These are phyloP conservation scores for Ascochyta koolunga DNA, from an alignment of 2,329 filamentous ascomycete genomes.

Conservation along the genomic window DNA sequence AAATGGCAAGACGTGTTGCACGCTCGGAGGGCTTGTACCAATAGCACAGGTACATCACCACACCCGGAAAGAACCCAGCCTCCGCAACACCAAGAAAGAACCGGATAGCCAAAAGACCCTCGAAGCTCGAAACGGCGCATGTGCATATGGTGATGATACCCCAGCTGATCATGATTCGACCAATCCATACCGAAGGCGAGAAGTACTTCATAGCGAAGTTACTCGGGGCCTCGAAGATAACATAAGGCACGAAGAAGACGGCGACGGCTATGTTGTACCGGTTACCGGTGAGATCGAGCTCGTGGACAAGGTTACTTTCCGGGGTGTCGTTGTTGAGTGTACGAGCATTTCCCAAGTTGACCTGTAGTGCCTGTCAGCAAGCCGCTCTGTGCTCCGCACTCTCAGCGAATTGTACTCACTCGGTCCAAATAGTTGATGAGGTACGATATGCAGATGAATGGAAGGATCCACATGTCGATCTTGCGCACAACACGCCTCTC, in stretches of 20 bases:
- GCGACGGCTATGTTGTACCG: conserved; percentile 26
- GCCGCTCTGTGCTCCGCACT: too few species aligned
- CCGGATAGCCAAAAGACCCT: conserved; percentile 55
- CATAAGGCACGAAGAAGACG: conserved; percentile 56
- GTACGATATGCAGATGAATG: conserved; percentile 29
- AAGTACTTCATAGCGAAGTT: conserved; percentile 55
- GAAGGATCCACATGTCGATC: conserved; percentile 26
- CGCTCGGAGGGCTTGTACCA: conserved; percentile 82
- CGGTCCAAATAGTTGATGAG: conserved; percentile 29
- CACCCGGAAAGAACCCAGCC: conserved; percentile 65
- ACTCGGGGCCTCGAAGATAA: conserved; percentile 66
- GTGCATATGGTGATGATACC: conserved; percentile 70
- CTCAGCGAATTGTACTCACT: conserved; percentile 4
- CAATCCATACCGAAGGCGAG: conserved; percentile 40
- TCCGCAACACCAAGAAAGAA: conserved; percentile 73
- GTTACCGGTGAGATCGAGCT: conserved; percentile 23
- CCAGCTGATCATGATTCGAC: conserved; percentile 73
- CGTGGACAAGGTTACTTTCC: conserved; percentile 22
- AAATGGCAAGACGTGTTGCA: conserved; percentile 77
- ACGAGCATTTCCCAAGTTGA: conserved; percentile 30
- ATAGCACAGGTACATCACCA: conserved; percentile 79
- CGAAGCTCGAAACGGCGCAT: conserved; percentile 67
- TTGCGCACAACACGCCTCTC: conserved; percentile 28
- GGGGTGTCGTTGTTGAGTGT: conserved; percentile 29
- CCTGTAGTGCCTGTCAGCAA: conserved; percentile 10